Evolutionary conservation across 2,329 filamentous ascomycete genomes (phyloP), one percentile per base, ranked within the genome.

Genomic region (Cladophialophora chaetospira): DNA sequence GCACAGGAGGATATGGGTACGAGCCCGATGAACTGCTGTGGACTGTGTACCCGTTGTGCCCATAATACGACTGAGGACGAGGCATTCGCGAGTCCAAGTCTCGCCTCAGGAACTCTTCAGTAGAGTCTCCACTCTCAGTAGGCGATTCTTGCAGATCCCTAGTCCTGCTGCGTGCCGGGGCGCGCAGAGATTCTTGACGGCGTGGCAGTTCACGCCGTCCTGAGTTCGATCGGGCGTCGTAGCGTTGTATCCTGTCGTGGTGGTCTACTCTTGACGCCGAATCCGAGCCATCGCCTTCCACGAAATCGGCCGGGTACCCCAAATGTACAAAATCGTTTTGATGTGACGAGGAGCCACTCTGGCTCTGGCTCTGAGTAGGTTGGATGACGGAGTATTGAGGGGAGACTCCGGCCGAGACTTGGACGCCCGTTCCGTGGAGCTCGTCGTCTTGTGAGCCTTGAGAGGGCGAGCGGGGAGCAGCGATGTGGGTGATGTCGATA

Each of bases 61-160:
- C 63, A 51, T 65, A 64, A 33, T 65, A 62, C 28, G 58, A 62
- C 57, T 64, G 60, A 50, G 63, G 57, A 23, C 65, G 61, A 51
- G 61, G 58, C 64, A 66, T 66, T 26, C 54, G 56, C 36, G 52
- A 53, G 28, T 52, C 47, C 28, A 57, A 48, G 36, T 60, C 62
- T 25, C 46, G 54, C 44, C 57, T 52, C 25, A 75, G 72, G 68
- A 81, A 86, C n/a, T 88, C 84, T 21, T 89, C 84, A 17, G 78
- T 78, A 31, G 81, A 81, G 70, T 88, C 87, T 76, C 82, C 78
- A 70, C 81, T 88, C 76, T 83, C 82, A 53, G 83, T 77, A 63
- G 57, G 60, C 23, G 60, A 55, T 17, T 64, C 57, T 52, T 57
- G 60, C 47, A 54, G 29, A n/a, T 54, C 36, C 36, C 61, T 31